A percentile compares a stretch with the other conserved stretches of the same genome.
Evolutionary conservation across 306 rosid genomes (phyloP).

Genomic region (Malus asiatica): DNA sequence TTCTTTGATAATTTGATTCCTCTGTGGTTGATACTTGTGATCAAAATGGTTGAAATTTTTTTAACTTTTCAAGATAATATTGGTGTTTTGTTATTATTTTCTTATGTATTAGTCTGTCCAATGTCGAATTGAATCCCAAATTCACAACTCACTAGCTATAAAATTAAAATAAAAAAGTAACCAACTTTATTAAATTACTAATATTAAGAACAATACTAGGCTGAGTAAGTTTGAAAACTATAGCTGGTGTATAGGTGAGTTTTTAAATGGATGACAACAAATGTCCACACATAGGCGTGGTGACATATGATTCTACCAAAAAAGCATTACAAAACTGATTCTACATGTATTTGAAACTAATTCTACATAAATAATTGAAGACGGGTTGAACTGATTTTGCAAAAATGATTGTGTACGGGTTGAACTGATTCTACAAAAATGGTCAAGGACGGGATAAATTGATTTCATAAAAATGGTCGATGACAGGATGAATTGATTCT

Average conservation of each 20-base stretch:
- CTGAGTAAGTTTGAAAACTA: too few relatives aligned
- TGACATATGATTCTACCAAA: not conserved
- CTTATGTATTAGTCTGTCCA: not conserved
- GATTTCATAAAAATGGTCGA: too few relatives aligned
- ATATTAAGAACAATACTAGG: too few relatives aligned
- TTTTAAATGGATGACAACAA: not conserved
- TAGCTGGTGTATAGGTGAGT: too few relatives aligned
- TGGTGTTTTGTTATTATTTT: not conserved
- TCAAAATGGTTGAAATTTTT: not conserved
- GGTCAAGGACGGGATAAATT: fast-evolving
- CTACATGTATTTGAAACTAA: too few relatives aligned
- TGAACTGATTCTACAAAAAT: too few relatives aligned
- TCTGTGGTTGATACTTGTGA: not conserved
- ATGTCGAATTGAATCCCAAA: not conserved
- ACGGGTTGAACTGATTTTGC: too few relatives aligned
- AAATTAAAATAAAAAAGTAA: not conserved
- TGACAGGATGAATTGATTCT: too few relatives aligned
- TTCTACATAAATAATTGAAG: too few relatives aligned
- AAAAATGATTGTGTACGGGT: too few relatives aligned
- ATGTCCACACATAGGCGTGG: not conserved
- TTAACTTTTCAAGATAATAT: not conserved
- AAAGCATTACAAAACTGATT: too few relatives aligned
- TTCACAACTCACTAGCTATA: not conserved
- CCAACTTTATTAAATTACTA: not conserved
- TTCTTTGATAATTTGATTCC: not conserved